Percentiles rank a stretch among this genome's conserved stretches.
Conservation (phyloP, 345 rosid species). For the Toxicodendron radicans region DNA sequence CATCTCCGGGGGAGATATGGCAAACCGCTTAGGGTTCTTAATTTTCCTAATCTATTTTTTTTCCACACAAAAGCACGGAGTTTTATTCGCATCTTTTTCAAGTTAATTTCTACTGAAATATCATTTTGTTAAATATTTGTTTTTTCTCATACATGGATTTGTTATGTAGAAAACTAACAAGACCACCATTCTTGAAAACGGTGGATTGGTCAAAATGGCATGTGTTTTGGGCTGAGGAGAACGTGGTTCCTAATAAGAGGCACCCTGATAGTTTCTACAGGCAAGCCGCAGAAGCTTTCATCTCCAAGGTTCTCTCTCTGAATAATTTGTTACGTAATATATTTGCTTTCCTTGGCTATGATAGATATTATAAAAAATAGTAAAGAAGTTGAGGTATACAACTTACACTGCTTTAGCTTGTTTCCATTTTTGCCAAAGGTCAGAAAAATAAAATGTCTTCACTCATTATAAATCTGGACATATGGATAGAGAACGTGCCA, state of each 20-base stretch:
- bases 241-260: constrained; percentile 33
- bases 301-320: constrained; percentile 33
- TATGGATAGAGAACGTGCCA: too few species aligned
- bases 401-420: neutral
- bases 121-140: neutral
- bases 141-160: neutral
- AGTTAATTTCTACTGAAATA: neutral
- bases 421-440: neutral
- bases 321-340: too few species aligned
- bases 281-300: constrained; percentile 35
- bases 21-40: constrained; percentile 22
- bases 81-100: neutral
- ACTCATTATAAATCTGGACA: too few species aligned
- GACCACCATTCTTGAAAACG: constrained; percentile 28
- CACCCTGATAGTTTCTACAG: constrained; percentile 37
- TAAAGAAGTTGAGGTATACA: too few species aligned
- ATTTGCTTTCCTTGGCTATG: too few species aligned
- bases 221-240: constrained; percentile 48
- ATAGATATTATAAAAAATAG: too few species aligned
- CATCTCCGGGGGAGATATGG: constrained; percentile 39
- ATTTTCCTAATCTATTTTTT: neutral
- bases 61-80: too few species aligned
- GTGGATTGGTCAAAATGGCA: constrained; percentile 47
- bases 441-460: neutral
- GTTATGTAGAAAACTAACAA: constrained; percentile 35